A percentile compares a stretch with the other conserved stretches of the same genome.
phyloP scores from a whole-genome alignment of 2,329 filamentous ascomycete species.

The Aspergillus brasiliensis region DNA sequence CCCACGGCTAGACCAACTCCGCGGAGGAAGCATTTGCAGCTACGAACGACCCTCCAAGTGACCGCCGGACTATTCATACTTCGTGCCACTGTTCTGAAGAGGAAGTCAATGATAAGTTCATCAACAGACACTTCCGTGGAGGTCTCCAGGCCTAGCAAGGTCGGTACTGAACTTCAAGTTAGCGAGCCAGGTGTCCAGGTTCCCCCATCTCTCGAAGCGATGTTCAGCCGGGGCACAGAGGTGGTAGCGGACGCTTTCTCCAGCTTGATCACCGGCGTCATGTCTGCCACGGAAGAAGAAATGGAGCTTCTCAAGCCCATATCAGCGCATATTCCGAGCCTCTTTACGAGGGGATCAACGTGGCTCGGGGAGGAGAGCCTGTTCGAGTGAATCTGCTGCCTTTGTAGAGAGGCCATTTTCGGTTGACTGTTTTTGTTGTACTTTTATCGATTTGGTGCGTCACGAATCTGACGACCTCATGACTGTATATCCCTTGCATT shows the following conservation, averaged over 20 bases:
- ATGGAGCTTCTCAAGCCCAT: not conserved
- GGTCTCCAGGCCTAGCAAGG: not conserved
- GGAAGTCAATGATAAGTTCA: not conserved
- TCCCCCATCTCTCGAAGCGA: not conserved
- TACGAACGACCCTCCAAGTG: conserved; percentile 10
- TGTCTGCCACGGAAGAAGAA: not conserved
- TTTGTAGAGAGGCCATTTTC: not conserved
- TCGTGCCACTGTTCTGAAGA: not conserved
- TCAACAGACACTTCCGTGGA: not conserved
- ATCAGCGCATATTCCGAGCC: not conserved
- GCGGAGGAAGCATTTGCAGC: not conserved
- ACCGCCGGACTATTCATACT: conserved; percentile 5
- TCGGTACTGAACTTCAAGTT: not conserved
- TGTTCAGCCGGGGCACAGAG: not conserved
- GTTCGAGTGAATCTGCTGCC: not conserved
- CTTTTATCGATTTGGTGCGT: not conserved
- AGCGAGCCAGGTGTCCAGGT: not conserved
- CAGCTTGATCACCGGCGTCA: not conserved
- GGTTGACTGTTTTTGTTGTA: not conserved
- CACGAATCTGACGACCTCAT: not conserved
- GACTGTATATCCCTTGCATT: not conserved
- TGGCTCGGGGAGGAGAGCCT: not conserved
- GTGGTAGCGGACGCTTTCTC: not conserved
- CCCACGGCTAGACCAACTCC: not conserved
- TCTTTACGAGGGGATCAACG: not conserved